These are phyloP conservation scores for Peronospora farinosa DNA, from an alignment of 352 stramenopile species.

Conservation along the genomic window DNA sequence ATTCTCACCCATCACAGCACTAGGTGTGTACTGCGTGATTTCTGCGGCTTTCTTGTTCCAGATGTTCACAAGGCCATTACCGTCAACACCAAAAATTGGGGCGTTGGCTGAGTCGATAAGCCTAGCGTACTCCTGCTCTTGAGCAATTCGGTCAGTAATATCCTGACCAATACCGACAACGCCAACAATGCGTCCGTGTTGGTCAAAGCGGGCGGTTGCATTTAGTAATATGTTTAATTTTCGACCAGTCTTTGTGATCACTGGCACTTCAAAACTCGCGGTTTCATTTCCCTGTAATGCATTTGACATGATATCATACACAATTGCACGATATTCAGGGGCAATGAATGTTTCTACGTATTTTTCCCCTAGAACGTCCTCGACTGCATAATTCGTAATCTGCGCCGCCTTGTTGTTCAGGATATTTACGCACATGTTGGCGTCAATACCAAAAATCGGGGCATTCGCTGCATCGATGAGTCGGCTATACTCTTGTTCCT, in stretches of 20 bases:
- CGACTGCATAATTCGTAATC: conserved; percentile 58
- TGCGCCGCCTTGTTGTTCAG: conserved; percentile 67
- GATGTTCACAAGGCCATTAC: conserved; percentile 49
- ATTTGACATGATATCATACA: conserved; percentile 62
- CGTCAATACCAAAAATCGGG: conserved; percentile 50
- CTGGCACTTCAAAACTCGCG: conserved; percentile 71
- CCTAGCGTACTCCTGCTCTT: conserved; percentile 49
- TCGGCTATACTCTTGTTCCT: conserved; percentile 53
- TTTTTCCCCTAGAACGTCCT: conserved; percentile 67
- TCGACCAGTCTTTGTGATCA: conserved; percentile 59
- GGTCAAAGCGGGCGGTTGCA: conserved; percentile 64
- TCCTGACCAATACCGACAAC: conserved; percentile 71
- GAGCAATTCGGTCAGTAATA: conserved; percentile 60
- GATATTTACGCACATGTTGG: conserved; percentile 50
- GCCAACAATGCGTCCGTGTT: conserved; percentile 53
- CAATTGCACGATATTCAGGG: conserved; percentile 54
- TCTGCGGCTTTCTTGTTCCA: conserved; percentile 67
- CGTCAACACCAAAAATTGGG: conserved; percentile 84
- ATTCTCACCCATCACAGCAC: conserved; percentile 57
- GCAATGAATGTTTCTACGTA: conserved; percentile 84
- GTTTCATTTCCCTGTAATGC: conserved; percentile 50
- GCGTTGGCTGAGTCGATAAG: conserved; percentile 77
- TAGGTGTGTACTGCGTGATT: conserved; percentile 62
- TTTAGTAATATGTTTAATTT: conserved; percentile 74
- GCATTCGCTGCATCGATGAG: conserved; percentile 50